Evolutionary conservation across 2,329 filamentous ascomycete genomes (phyloP), one percentile per base, ranked within the genome.

Genomic region (Metarhizium brunneum): DNA sequence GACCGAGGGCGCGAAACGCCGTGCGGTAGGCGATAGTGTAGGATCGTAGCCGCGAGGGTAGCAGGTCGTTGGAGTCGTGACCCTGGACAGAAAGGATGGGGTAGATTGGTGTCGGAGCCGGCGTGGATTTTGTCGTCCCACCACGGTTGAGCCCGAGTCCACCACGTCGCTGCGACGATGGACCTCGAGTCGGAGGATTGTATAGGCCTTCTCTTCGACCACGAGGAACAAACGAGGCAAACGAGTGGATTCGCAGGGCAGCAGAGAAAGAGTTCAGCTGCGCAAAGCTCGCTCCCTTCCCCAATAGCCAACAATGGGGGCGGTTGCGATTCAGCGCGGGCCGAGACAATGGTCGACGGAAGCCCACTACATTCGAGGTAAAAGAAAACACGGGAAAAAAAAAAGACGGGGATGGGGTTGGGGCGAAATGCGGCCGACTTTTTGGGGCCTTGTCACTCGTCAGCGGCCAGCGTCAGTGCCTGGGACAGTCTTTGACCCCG

Each of bases 111-210:
- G 43, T 55, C 32, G 49, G 49, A 29, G 50, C 30, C 50, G 50
- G 29, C 47, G 54, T 53, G 35, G 50, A 38, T 36, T 32, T 25
- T 56, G 43, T 20, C 6, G 54, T 55, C 54, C 54, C 54, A 52
- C 54, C 47, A 20, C 16, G 43, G 30, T 6, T 25, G 43, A 10
- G 13, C 36, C 30, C 40, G n/a, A 45, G 11, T 6, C 6, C 8
- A 43, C 10, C 18, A 45, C 18, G 18, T 45, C 32, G 32, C 32
- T 11, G 32, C 32, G 32, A 35, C 32, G 32, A 35, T 35, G 32
- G 32, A 6, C 32, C 10, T 35, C 32, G 7, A 35, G 10, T 11
- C 32, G 32, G 32, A 35, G n/a, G 25, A 20, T 7, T 29, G 43
- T 18, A 47, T 18, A 7, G 18, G 43, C 16, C 1, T n/a, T 18